These are phyloP conservation scores for Byssothecium circinans DNA, from an alignment of 2,329 filamentous ascomycete genomes.

Conservation along the genomic window DNA sequence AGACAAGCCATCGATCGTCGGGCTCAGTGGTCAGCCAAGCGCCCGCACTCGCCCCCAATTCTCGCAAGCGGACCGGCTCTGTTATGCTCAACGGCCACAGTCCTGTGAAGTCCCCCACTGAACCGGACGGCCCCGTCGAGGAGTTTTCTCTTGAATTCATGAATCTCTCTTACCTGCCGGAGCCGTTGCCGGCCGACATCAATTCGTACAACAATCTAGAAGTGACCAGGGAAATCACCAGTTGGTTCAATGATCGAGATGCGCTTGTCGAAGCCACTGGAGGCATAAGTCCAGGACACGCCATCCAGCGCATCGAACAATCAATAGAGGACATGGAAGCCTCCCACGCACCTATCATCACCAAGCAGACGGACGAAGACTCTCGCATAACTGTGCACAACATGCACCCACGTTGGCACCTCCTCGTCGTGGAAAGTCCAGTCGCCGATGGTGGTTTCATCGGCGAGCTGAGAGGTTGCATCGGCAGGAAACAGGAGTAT, in stretches of 20 bases:
- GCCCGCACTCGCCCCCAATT: constrained; percentile 64
- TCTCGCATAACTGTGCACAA: constrained; percentile 54
- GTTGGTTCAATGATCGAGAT: constrained; percentile 76
- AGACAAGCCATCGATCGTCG: constrained; percentile 77
- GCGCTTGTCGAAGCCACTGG: constrained; percentile 69
- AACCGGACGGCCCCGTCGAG: constrained; percentile 65
- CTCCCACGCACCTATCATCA: constrained; percentile 53
- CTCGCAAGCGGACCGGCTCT: constrained; percentile 63
- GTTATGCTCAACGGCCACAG: constrained; percentile 66
- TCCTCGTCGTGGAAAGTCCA: constrained; percentile 58
- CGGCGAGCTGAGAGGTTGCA: constrained; percentile 69
- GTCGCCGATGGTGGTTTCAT: constrained; percentile 59
- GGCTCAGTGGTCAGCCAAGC: constrained; percentile 70
- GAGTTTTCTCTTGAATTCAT: constrained; percentile 76
- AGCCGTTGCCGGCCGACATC: constrained; percentile 59
- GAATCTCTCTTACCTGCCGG: constrained; percentile 68
- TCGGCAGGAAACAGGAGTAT: constrained; percentile 53
- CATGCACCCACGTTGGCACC: constrained; percentile 69
- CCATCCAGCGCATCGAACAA: constrained; percentile 66
- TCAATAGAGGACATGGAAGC: constrained; percentile 57
- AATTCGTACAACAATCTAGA: constrained; percentile 78
- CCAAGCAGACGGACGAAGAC: constrained; percentile 57
- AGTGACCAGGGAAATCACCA: constrained; percentile 72
- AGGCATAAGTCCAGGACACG: constrained; percentile 62
- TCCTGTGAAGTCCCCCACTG: constrained; percentile 74